Evolutionary conservation across 106 monocot species (phyloP), one percentile per base, ranked within the genome.

Genomic region (Dioscorea dumetorum): DNA sequence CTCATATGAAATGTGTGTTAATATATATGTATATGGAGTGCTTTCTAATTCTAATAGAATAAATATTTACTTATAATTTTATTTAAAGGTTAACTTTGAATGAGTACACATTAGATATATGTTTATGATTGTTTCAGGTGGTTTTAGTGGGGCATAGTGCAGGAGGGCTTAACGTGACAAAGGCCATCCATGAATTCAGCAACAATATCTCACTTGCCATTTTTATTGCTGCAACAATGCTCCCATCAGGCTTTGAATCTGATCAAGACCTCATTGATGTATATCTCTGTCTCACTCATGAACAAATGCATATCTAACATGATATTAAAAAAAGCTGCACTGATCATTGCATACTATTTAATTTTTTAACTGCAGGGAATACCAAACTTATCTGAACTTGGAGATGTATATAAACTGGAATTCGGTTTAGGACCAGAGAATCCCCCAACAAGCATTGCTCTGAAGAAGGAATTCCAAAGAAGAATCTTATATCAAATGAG

Each of bases 151-250:
- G 82, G 4, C 77, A 74, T 51, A 82, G 73, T 59, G 77, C 77
- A 4, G 77, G 77, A 35, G 82, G 77, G 4, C 20, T 82, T 35
- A 67, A 65, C 3, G 41, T 81, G 28, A 75, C 67, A 49, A 71
- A 81, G 15, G 71, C 72, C 10, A 63, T 69, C 24, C 64, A 72
- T 16, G 58, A 63, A 18, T 82, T 82, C 31, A 33, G 63, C 0
- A 58, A 70, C 57, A 82, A 73, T 50, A 80, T 87, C 10, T 21
- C 51, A 22, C 61, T 71, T 19, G 76, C 82, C 16, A 54, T 84
- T 33, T 88, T 76, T 48, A 57, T 88, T 18, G 81, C 73, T 8
- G 85, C 85, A 18, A 69, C 66, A 14, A 85, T 85, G 84, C 74
- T 85, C 2, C 72, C 32, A 8, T 67, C 17, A 2, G 84, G 84